Evolutionary conservation across 345 rosid genomes (phyloP), one percentile per base, ranked within the genome.

Genomic region (Rhizophora apiculata): DNA sequence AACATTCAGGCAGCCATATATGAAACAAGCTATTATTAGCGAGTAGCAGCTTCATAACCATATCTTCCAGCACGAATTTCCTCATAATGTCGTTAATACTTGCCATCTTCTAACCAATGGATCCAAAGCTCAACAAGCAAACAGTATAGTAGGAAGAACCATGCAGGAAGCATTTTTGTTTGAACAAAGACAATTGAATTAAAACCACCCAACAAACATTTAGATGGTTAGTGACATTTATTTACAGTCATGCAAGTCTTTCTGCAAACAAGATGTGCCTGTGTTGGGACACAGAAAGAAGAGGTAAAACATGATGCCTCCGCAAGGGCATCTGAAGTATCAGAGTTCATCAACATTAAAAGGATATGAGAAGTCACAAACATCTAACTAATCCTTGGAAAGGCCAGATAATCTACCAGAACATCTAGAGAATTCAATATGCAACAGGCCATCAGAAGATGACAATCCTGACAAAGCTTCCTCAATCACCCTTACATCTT

Each of bases 361-460:
- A 72, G 97, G 96, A 80, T 97, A 88, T 32, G 97, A 84, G 75
- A 89, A 93, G 58, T 88, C 98, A 68, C 83, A 78, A 76, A 89
- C 92, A 75, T 90, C 97, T 60, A 77, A 54, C 72, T 90, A 96
- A 70, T 93, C 96, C 72, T 79, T 94, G 65, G 15, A 86, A 88
- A 69, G 37, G 37, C 37, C 7, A 8, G 98, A 93, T 49, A 90
- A 81, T 81, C 92, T 83, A 82, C 96, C 88, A 43, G 98, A 89
- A 81, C 90, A 88, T 71, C 88, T 79, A 72, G 98, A 93, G 81
- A 86, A 86, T 74, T 89, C 96, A 67, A 85, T 60, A 48, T 87
- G 85, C 46, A 96, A 92, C 34, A 97, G 90, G 70, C 87, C 96
- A 68, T 96, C 89, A 8, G 97, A 88, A 76, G 97, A 91, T 67